Evolutionary conservation across 306 rosid species (phyloP).

Genomic region (Dicorynia guianensis): DNA sequence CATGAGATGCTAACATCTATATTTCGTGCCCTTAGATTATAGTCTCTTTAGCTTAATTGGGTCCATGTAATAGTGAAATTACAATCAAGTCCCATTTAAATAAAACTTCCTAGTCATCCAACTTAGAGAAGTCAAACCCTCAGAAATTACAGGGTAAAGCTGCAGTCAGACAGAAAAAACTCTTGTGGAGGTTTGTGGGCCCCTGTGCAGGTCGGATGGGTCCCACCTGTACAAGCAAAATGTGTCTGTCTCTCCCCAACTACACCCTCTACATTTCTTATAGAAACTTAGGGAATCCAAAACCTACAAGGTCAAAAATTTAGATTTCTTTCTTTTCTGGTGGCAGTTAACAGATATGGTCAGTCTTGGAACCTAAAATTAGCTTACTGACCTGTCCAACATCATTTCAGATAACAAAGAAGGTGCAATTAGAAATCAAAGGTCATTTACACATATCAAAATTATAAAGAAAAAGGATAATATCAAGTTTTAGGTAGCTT

Average conservation of each 20-base stretch:
- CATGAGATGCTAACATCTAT: slow-evolving; percentile 31
- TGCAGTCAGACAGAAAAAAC: too few species aligned
- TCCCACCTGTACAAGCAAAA: too few species aligned
- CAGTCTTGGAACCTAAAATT: not conserved
- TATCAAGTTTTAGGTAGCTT: slow-evolving; percentile 24
- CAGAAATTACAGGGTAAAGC: too few species aligned
- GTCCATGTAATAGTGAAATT: slow-evolving; percentile 19
- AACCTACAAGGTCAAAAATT: not conserved
- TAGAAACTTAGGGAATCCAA: too few species aligned
- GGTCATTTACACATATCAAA: slow-evolving; percentile 21
- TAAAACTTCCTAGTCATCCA: slow-evolving; percentile 31
- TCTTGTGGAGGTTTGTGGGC: too few species aligned
- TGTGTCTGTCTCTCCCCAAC: too few species aligned
- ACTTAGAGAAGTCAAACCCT: slow-evolving; percentile 25
- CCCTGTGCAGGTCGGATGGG: too few species aligned
- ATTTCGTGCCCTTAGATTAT: slow-evolving; percentile 30
- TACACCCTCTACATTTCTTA: too few species aligned
- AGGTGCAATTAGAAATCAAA: slow-evolving; percentile 25
- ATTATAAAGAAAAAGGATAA: slow-evolving; percentile 24
- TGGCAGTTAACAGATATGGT: slow-evolving; percentile 15
- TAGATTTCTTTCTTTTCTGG: not conserved
- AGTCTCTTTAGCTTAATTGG: slow-evolving; percentile 3
- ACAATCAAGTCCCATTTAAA: slow-evolving; percentile 1
- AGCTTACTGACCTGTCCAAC: not conserved
- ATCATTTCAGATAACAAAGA: slow-evolving; percentile 5